A percentile compares a stretch with the other conserved stretches of the same genome.
These are phyloP conservation scores for Flueggea neowawraea DNA, from an alignment of 441 rosid genomes.

Conservation along the genomic window DNA sequence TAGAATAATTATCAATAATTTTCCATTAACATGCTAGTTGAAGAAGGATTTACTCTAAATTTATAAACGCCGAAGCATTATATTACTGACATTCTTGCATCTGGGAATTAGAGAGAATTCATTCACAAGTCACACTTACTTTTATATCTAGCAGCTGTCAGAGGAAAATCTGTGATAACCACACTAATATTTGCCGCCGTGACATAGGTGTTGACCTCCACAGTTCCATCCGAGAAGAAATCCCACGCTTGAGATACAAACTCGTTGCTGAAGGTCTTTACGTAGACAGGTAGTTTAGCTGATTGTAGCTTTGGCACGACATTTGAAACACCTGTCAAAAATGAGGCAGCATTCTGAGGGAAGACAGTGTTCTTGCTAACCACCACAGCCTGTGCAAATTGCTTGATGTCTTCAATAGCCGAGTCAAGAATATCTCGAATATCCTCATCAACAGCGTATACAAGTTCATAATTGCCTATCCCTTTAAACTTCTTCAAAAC, in stretches of 20 bases:
- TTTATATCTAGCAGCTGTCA: conserved; percentile 64
- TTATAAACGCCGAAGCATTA: not conserved
- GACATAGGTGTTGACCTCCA: conserved; percentile 54
- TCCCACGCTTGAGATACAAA: conserved; percentile 82
- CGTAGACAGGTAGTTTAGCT: conserved; percentile 52
- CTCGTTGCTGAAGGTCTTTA: conserved; percentile 61
- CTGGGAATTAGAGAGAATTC: not conserved
- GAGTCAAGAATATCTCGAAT: conserved; percentile 42
- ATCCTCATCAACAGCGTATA: conserved; percentile 59
- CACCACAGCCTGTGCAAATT: conserved; percentile 60
- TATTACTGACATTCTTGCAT: not conserved
- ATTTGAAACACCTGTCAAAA: conserved; percentile 32
- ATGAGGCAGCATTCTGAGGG: conserved; percentile 14
- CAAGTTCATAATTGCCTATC: conserved; percentile 39
- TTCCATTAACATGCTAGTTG: not conserved
- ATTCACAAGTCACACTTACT: conserved; percentile 38
- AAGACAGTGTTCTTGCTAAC: conserved; percentile 48
- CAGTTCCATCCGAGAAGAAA: conserved; percentile 64
- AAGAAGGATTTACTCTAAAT: not conserved
- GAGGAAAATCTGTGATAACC: conserved; percentile 67
- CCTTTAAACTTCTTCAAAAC: conserved; percentile 55
- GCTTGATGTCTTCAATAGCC: conserved; percentile 48
- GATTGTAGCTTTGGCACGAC: conserved; percentile 41
- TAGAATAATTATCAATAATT: not conserved
- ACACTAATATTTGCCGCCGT: conserved; percentile 33